Evolutionary conservation across 1,284 basidiomycete species (phyloP), one percentile per base, ranked within the genome.

Genomic region (Microbotryomycetes sp.): DNA sequence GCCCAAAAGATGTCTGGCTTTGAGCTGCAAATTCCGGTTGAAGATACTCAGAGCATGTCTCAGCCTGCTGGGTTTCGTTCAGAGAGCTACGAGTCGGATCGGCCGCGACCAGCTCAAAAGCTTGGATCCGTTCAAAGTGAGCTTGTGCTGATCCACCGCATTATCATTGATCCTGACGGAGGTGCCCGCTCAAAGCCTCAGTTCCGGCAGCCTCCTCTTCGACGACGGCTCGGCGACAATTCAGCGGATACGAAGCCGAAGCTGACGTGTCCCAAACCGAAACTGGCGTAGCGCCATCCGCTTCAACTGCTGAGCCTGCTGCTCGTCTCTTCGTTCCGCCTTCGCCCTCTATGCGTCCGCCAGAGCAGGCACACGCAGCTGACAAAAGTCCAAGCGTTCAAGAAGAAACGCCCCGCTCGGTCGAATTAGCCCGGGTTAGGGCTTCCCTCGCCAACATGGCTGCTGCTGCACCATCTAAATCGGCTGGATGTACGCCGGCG

Each of bases 321-420:
- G 24, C n/a, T n/a, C 24, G 28, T n/a, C 26, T 13, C 16, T 5
- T 3, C 23, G 50, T n/a, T 4, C 26, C 18, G 15, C 24, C 29
- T 29, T 29, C 50, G 15, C 26, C 50, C 18, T 52, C 50, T n/a
- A 9, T 52, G 26, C 50, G 28, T n/a, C 24, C 24, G 28, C 50
- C 28, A n/a, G n/a, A n/a, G 3, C 50, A 24, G 5, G 50, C 23
- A 26, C n/a, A n/a, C 23, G n/a, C 24, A 4, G 24, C 28, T 23
- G 35, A 41, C 9, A 9, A 41, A 41, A 41, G 35, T 41, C 35
- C 35, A 9, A 54, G 53, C 41, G 41, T 54, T 16, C 53, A 35
- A 16, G 53, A 54, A 35, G 53, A 54, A 26, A 54, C 53, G 41
- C 53, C 53, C 30, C 29, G 30, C 23, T 29, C 23, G 41, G 49